Evolutionary conservation across 1,284 basidiomycete genomes (phyloP).

Genomic region (Ustilago loliicola): DNA sequence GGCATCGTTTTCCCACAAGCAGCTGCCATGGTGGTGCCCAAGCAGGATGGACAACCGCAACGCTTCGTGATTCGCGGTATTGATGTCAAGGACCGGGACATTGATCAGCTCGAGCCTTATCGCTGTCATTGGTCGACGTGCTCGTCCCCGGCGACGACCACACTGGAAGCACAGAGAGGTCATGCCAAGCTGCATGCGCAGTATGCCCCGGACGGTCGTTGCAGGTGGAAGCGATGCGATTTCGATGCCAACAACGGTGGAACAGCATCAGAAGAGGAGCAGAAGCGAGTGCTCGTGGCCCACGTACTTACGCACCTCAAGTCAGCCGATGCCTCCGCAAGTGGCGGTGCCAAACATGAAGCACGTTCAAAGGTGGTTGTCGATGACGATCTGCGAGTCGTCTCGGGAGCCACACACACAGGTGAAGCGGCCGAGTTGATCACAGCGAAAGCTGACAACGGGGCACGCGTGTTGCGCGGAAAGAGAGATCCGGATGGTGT

Average conservation of each 20-base stretch:
- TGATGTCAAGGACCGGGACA: conserved; percentile 64
- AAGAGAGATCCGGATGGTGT: conserved; percentile 37
- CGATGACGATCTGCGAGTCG: conserved; percentile 31
- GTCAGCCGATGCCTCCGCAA: conserved; percentile 1
- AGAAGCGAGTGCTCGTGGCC: conserved; percentile 23
- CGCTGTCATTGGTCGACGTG: conserved; percentile 62
- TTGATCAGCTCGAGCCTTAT: conserved; percentile 34
- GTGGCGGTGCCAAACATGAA: neutral
- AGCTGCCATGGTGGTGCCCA: conserved; percentile 83
- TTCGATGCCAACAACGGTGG: conserved; percentile 33
- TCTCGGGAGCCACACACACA: conserved; percentile 31
- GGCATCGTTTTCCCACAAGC: conserved; percentile 82
- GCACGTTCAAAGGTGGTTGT: conserved; percentile 25
- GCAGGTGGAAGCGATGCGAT: conserved; percentile 58
- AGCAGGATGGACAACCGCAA: conserved; percentile 74
- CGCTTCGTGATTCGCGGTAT: conserved; percentile 86
- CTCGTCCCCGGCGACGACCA: conserved; percentile 37
- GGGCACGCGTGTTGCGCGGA: conserved; percentile 28
- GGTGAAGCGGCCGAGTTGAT: conserved; percentile 32
- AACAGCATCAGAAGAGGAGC: conserved; percentile 7
- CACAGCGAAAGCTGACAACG: conserved; percentile 20
- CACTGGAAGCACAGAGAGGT: conserved; percentile 42
- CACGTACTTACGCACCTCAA: conserved; percentile 58
- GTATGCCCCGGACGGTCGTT: conserved; percentile 49
- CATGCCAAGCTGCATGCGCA: conserved; percentile 55